A percentile compares a stretch with the other conserved stretches of the same genome.
phyloP scores from a whole-genome alignment of 2,329 filamentous ascomycete species.

The Phaeosphaeria sp. region DNA sequence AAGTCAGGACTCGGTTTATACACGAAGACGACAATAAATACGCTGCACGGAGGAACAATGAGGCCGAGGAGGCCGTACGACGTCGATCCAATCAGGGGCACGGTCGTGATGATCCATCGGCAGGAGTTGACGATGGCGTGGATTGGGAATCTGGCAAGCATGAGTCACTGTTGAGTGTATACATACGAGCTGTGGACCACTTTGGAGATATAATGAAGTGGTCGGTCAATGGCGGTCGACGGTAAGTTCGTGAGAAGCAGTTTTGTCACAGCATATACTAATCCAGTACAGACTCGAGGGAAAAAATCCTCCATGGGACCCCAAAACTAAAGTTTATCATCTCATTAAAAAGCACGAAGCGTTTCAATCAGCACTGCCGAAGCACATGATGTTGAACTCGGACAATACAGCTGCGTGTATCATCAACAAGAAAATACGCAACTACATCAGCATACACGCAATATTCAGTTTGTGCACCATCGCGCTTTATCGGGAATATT shows the following conservation, averaged over 20 bases:
- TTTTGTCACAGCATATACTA: conserved; percentile 6
- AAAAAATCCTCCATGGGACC: conserved; percentile 67
- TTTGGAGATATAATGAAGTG: conserved; percentile 64
- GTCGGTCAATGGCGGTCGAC: conserved; percentile 65
- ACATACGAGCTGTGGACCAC: conserved; percentile 61
- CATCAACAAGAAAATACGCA: conserved; percentile 67
- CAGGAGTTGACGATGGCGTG: conserved; percentile 34
- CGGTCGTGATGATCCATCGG: no score
- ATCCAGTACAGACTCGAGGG: conserved; percentile 31
- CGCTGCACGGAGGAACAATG: conserved; percentile 14
- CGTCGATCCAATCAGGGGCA: conserved; percentile 6
- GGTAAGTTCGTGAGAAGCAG: no score
- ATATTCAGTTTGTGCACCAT: conserved; percentile 70
- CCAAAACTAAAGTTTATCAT: no score
- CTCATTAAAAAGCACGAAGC: conserved; percentile 55
- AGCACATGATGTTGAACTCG: conserved; percentile 63
- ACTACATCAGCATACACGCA: conserved; percentile 72
- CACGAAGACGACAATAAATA: conserved; percentile 25
- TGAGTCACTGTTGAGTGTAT: conserved; percentile 58
- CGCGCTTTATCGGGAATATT: conserved; percentile 72
- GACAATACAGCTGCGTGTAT: conserved; percentile 72
- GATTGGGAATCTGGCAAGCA: conserved; percentile 60
- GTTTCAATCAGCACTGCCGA: conserved; percentile 64
- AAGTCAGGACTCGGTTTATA: conserved; percentile 55
- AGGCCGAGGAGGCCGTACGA: conserved; percentile 4